Evolutionary conservation across 495 filamentous ascomycete genomes (phyloP), one percentile per base, ranked within the genome.

Genomic region (Aspergillus cristatus): DNA sequence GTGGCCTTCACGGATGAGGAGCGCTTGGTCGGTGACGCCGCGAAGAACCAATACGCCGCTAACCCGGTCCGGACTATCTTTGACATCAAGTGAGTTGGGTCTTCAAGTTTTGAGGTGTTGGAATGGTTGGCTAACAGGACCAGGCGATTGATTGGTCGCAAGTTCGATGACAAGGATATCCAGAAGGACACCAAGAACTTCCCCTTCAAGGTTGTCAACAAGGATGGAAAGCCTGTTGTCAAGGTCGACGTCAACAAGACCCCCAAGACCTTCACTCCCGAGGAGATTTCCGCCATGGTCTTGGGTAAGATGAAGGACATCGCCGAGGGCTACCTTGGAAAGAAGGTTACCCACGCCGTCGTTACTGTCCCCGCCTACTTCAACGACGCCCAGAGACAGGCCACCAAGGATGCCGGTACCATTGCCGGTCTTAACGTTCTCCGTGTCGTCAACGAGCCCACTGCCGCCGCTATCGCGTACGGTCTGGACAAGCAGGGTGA

Each of bases 1-100:
- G 93, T 99, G 48, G 93, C 93, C 52, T 99, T 90, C 62, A 99
- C 86, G 61, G 90, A 96, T 54, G 91, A 97, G 46, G 93, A 97
- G 63, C 79, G 93, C 50, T 72, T 99, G 35, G 87, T 99, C 46
- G 93, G 93, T 75, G 93, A 97, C 67, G 90, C 93, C 47, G 93
- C 93, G 40, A 99, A 99, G 84, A 96, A 99, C 71, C 93, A 97
- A 75, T 94, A 87, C 57, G 84, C 93, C 38, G 74, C 85, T 41
- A 97, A 99, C 74, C 93, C 93, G 30, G 62, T 62, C 45, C 74
- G 81, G 44, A 97, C 93, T 29, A 74, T 99, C 57, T 97, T 81
- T 56, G 91, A 97, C 54, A 77, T 95, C 59, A 94, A 94, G 85
- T 86, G 66, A 79, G 81, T 75, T 34, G 6, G 5, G 29, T 30